Base-by-base conservation (phyloP, 306 rosid species). In the Arachis hypogaea region DNA sequence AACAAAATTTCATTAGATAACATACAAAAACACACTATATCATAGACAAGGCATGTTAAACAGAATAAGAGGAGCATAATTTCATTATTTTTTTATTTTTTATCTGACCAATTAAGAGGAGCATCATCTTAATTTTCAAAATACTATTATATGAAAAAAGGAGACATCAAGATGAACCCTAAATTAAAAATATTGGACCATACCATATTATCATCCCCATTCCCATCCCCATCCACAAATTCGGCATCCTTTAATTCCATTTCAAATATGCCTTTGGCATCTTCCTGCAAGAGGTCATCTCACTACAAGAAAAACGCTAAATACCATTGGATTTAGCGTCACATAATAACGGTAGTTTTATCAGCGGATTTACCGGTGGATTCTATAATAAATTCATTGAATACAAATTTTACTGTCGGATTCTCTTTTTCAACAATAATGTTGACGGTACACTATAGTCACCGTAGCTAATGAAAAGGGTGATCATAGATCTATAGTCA, bases 221-320 rank as follows among this genome's bases (percentile, higher is more conserved):
- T 82, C 58, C 72, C 64, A 73, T 14, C 14, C 14, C 14, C 14
- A 14, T 14, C 14, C 14, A 14, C 14, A 14, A 45, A 54, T 44
- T 84, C 86, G 11, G 78, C 49, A 78, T 85, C 89, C 71, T 88
- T 93, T 49, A 90, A 78, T 64, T 90, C 98, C 90, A 90, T 83
- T 77, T 89, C 86, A 85, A 93, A 93, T 72, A 93, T 85, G 75
- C 91, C 88, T 71, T 68, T 92, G 73, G 77, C 78, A 66, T 93
- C 92, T 66, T 87, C 89, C 58, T 80, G 87, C 33, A 88, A 30
- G 11, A 77, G 78, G 33, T 87, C 92, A 55, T 87, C 96, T 90
- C 89, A 90, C 66, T 14, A 14, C 14, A 14, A 14, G 14, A 14
- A 14, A 14, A 14, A 14, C 14, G 14, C 14, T 14, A 14, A 14